Evolutionary conservation across 176 grass and related monocot species (phyloP).

Genomic region (Carex littledalei): DNA sequence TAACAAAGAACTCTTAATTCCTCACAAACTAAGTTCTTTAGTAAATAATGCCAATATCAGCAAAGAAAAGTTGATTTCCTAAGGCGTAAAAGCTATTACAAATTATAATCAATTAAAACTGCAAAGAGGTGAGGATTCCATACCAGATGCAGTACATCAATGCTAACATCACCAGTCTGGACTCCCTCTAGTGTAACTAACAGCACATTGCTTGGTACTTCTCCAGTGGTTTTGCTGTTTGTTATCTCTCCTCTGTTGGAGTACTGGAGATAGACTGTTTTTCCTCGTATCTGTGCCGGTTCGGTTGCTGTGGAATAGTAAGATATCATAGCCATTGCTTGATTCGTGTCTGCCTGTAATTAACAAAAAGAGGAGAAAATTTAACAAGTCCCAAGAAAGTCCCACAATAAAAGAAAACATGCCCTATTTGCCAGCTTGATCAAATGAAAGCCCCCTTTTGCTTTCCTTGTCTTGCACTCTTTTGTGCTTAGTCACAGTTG

Average conservation of each 20-base stretch:
- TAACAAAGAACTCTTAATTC: conserved; percentile 52
- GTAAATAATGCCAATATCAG: conserved; percentile 9
- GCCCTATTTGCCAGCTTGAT: neutral
- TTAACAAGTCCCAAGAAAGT: neutral
- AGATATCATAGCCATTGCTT: conserved; percentile 85
- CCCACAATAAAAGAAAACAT: neutral
- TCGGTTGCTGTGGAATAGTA: conserved; percentile 85
- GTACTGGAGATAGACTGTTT: conserved; percentile 96
- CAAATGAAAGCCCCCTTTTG: neutral
- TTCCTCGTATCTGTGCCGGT: conserved; percentile 88
- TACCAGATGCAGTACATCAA: conserved; percentile 93
- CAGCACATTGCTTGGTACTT: conserved; percentile 65
- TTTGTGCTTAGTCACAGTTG: neutral
- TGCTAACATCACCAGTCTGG: conserved; percentile 84
- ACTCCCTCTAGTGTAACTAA: conserved; percentile 80
- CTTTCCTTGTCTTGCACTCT: neutral
- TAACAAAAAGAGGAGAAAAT: conserved; percentile 2
- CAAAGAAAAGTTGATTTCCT: neutral
- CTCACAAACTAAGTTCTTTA: conserved; percentile 30
- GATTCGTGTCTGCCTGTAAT: conserved; percentile 72
- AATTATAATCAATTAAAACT: neutral
- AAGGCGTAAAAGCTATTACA: neutral
- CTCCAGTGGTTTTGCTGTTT: conserved; percentile 74
- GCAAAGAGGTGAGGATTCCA: neutral
- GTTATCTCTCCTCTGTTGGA: conserved; percentile 90